Base-by-base conservation (phyloP, 805 yeast genomes). In the Kurtzmaniella cleridarum region DNA sequence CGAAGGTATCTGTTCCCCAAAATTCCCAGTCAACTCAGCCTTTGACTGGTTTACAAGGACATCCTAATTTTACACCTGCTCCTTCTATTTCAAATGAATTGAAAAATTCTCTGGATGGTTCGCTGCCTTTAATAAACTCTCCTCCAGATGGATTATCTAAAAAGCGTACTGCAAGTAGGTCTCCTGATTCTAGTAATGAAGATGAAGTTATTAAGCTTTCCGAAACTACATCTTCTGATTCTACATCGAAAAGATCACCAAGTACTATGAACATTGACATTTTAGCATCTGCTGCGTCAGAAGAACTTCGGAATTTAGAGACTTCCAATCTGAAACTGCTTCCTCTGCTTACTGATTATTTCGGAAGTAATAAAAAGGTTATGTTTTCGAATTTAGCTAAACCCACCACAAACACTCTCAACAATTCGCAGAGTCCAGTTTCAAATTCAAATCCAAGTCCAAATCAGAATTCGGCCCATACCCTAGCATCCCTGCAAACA, bases 221-320 rank as follows among this genome's bases (percentile, higher is more conserved):
- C n/a, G 13, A 11, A 13, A 18, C 16, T 5, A 20, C 18, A 5
- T 13, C 17, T 23, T 15, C 30, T 5, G 33, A 30, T 11, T 11
- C 23, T n/a, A 34, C 29, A 12, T 5, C 23, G 3, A 33, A 29
- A 9, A 36, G 39, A 28, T 27, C 39, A 5, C 34, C 39, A 14
- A 27, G 33, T 39, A 41, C 40, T 2, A 48, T 66, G 55, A 73
- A 71, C 47, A 75, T 76, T 36, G 77, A 75, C 50, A 58, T 74
- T 2, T 54, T 76, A 35, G 80, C 79, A 5, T 59, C 72, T 10
- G 79, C 79, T 5, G 80, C 81, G 3, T 65, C 76, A 3, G 77
- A 75, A 50, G 81, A 76, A 52, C 60, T 76, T 41, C 65, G 65
- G 39, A 63, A 65, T 41, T 45, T 75, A 43, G 67, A 68, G 44